Percentiles rank a stretch among this genome's conserved stretches.
Conservation (phyloP, 768 basidiomycete species). For the Ramaria rubella region DNA sequence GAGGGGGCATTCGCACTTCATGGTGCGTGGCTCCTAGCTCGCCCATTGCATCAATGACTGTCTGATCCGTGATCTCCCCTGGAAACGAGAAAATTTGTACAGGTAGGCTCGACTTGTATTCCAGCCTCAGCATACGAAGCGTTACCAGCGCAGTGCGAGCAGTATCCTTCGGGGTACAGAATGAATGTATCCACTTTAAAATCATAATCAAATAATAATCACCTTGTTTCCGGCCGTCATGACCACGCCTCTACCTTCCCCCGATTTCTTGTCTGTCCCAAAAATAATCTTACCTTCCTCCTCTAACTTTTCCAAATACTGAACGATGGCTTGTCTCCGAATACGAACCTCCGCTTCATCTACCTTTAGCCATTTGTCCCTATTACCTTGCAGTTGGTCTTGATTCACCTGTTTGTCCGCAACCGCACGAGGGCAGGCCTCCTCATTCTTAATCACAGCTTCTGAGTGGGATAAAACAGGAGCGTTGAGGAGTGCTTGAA, state of each 20-base stretch:
- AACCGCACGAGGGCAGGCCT: slow-evolving; percentile 24
- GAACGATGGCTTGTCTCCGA: slow-evolving; percentile 23
- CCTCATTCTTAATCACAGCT: slow-evolving; percentile 16
- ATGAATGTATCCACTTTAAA: neutral
- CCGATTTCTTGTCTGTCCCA: slow-evolving; percentile 10
- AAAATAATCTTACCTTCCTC: slow-evolving; percentile 19
- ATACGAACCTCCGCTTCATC: slow-evolving; percentile 17
- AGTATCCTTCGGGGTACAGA: slow-evolving; percentile 25
- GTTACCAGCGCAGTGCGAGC: slow-evolving; percentile 25
- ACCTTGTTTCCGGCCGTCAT: slow-evolving; percentile 33
- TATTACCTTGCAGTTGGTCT: slow-evolving; percentile 29
- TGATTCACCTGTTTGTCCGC: slow-evolving; percentile 29
- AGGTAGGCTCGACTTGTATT: slow-evolving; percentile 26
- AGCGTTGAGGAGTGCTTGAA: slow-evolving; percentile 22
- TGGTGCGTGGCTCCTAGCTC: slow-evolving; percentile 26
- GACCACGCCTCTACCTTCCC: slow-evolving; percentile 27
- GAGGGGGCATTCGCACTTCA: slow-evolving; percentile 14
- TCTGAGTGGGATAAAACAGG: slow-evolving; percentile 21
- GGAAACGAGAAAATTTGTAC: slow-evolving; percentile 35
- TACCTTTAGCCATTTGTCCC: slow-evolving; percentile 25
- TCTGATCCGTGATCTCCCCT: slow-evolving; percentile 25
- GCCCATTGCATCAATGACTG: slow-evolving; percentile 20
- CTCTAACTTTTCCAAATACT: slow-evolving; percentile 20
- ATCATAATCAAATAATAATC: neutral
- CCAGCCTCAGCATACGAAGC: slow-evolving; percentile 27